Evolutionary conservation across 176 grass and related monocot genomes (phyloP).

Genomic region (Otatea glauca): DNA sequence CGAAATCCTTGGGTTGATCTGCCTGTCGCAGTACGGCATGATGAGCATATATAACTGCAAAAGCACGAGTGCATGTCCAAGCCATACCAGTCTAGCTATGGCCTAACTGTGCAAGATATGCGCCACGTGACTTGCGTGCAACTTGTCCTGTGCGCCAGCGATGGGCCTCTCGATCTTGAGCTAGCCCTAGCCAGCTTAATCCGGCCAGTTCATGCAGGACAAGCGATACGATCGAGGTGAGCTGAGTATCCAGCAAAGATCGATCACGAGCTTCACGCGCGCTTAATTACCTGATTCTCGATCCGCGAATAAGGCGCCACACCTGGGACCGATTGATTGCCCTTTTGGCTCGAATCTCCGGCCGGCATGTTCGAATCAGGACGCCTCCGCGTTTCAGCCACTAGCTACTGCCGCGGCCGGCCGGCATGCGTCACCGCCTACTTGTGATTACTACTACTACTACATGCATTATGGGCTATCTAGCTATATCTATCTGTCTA

Average conservation of each 20-base stretch:
- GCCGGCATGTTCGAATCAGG: neutral
- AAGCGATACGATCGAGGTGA: neutral
- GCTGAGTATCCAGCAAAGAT: neutral
- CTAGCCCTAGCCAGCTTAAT: neutral
- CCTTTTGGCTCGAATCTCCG: conserved; percentile 33
- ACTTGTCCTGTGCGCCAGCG: neutral
- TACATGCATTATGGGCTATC: neutral
- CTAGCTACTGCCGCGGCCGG: neutral
- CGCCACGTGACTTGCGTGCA: neutral
- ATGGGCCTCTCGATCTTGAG: neutral
- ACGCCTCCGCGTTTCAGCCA: conserved; percentile 38
- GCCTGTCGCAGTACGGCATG: too few relatives aligned
- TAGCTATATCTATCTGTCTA: neutral
- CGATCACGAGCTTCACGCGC: conserved; percentile 44
- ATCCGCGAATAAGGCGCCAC: neutral
- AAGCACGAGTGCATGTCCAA: neutral
- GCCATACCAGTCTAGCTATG: neutral
- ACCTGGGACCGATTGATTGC: neutral
- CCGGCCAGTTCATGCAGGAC: neutral
- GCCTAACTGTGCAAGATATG: neutral
- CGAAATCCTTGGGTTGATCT: too few relatives aligned
- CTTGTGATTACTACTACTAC: neutral
- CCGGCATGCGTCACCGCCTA: neutral
- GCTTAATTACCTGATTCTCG: conserved; percentile 20
- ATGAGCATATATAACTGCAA: too few relatives aligned